Conservation (phyloP, 768 basidiomycete species). For the Lentinula sp. region DNA sequence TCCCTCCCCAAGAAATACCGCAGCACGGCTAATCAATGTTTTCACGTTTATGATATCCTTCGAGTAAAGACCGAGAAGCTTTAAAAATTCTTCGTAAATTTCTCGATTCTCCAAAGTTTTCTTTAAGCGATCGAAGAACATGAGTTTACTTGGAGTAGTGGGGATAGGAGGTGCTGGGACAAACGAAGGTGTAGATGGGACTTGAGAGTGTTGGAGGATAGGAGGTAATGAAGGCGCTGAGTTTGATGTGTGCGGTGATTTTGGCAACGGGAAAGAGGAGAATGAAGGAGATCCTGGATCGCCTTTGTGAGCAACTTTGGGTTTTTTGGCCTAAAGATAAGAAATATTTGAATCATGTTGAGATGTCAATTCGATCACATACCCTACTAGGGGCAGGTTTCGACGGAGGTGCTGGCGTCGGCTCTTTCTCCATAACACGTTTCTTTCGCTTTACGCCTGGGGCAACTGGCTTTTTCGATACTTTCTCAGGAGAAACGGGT, state of each 20-base stretch:
- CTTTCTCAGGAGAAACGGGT: conserved; percentile 31
- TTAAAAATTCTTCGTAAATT: conserved; percentile 90
- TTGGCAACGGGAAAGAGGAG: conserved; percentile 38
- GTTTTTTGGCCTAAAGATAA: conserved; percentile 45
- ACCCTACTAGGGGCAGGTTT: conserved; percentile 47
- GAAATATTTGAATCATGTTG: conserved; percentile 10
- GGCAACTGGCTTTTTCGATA: conserved; percentile 35
- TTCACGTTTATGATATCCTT: conserved; percentile 87
- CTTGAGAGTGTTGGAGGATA: conserved; percentile 15
- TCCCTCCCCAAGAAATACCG: conserved; percentile 75
- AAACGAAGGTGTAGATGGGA: conserved; percentile 15
- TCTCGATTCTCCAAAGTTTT: conserved; percentile 69
- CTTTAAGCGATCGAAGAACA: conserved; percentile 94
- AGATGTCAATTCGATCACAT: conserved; percentile 14
- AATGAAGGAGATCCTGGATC: conserved; percentile 53
- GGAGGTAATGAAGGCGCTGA: conserved; percentile 18
- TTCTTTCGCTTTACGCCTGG: conserved; percentile 53
- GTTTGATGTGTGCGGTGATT: conserved; percentile 32
- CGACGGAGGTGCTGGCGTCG: conserved; percentile 46
- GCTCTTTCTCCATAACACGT: conserved; percentile 61
- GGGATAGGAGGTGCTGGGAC: conserved; percentile 20
- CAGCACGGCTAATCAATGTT: conserved; percentile 76
- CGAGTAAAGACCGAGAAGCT: conserved; percentile 84
- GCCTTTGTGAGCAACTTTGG: conserved; percentile 55
- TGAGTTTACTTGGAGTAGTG: conserved; percentile 60